Evolutionary conservation across 2,329 filamentous ascomycete genomes (phyloP), one percentile per base, ranked within the genome.

Genomic region (Colletotrichum echinochloae): DNA sequence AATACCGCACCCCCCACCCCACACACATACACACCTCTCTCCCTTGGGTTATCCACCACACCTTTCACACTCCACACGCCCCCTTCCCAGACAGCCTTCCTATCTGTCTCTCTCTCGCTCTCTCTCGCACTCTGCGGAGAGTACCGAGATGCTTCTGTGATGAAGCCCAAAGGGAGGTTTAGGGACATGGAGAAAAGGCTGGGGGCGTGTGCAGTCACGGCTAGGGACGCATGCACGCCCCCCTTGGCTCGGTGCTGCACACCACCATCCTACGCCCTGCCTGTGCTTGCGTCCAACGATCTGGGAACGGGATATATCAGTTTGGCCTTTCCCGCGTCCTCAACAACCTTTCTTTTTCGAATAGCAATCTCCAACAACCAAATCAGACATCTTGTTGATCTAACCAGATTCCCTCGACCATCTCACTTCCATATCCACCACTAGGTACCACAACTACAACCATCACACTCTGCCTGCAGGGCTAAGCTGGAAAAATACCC

Each of bases 271-370:
- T 23, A 11, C 46, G 23, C 35, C 16, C 55, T 41, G 37, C 23
- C 16, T 54, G 35, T 18, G n/a, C 48, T 33, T 35, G 59, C n/a
- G 63, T 30, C 48, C 63, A 44, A 49, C 49, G 56, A 66, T 56
- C 39, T 57, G 56, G 63, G 56, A 37, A 66, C 55, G 55, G 57
- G 56, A 68, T 71, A 71, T 71, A 71, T 71, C 52, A 60, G 12
- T 51, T 55, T 66, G 63, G 48, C 35, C 51, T 52, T 57, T 61
- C 64, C 67, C 67, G 37, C 67, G 26, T 56, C 28, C 35, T 23
- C 33, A 20, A 6, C n/a, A 23, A 6, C 12, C n/a, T 55, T 66
- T 39, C 56, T 66, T 66, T 44, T 60, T 37, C 18, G 12, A 30
- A 33, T 37, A 52, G 26, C 23, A 60, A 54, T 59, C 52, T 60